Percentiles rank a stretch among this genome's conserved stretches.
These are phyloP conservation scores for Colletotrichum tabaci DNA, from an alignment of 2,329 filamentous ascomycete species.

Conservation along the genomic window DNA sequence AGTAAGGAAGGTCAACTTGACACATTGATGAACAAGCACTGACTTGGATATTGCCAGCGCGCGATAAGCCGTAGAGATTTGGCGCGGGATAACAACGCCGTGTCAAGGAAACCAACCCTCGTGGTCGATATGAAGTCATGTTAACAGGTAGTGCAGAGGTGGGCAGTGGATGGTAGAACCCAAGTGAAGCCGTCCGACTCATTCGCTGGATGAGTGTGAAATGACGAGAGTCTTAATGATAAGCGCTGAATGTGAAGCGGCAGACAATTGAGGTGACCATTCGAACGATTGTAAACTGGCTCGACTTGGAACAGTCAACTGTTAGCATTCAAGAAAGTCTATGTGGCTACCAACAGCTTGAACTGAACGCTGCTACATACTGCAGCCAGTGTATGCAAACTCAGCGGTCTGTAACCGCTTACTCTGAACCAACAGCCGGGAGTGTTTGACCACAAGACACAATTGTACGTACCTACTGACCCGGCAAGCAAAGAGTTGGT, in stretches of 20 bases:
- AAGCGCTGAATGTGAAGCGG: background rate
- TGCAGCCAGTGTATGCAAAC: too few species aligned
- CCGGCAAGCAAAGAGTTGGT: background rate
- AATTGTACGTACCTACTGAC: too few species aligned
- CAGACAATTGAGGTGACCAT: background rate
- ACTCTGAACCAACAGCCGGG: too few species aligned
- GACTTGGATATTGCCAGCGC: background rate
- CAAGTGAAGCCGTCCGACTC: background rate
- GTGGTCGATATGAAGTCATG: background rate
- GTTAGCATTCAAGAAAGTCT: background rate
- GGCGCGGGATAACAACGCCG: background rate
- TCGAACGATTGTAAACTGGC: background rate
- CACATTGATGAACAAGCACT: background rate
- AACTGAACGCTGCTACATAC: background rate
- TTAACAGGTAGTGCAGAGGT: background rate
- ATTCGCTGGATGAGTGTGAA: background rate
- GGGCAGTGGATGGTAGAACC: background rate
- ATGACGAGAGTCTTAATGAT: background rate
- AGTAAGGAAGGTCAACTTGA: background rate
- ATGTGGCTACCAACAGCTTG: background rate
- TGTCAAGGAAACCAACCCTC: background rate
- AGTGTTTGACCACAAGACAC: too few species aligned
- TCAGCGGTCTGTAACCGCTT: too few species aligned
- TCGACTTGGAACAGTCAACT: background rate
- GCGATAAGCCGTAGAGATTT: background rate